Base-by-base conservation (phyloP, 75 land plant species). In the Cryptomeria japonica region DNA sequence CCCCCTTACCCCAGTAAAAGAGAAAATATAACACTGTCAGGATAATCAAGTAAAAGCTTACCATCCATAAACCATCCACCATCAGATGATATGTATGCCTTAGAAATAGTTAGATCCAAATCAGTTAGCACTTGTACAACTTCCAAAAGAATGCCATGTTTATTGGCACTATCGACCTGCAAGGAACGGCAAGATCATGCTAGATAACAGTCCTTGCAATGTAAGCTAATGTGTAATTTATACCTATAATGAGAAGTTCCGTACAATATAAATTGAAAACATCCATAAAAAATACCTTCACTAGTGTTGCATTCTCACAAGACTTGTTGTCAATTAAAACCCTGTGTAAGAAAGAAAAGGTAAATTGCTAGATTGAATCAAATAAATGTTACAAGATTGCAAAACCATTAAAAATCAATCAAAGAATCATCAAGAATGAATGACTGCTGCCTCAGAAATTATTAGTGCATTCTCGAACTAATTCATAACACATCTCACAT, bases 21-120 rank as follows among this genome's bases (percentile, higher is more conserved):
- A 44, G 46, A 44, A 44, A 44, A 44, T 44, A 4, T 44, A 44
- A 58, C 25, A 5, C 64, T 72, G 32, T 58, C 12, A 25, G 76
- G 76, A 72, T 72, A 72, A 72, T 72, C 31, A 88, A 3, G 10
- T 44, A 49, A 39, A 75, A 87, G 6, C 90, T 90, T 87, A 97
- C 99, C 99, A 88, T 97, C 99, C 99, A 97, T 97, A 83, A 97
- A 97, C 99, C 99, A 97, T 44, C 95, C 97, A 47, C 99, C 99
- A 89, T 97, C 98, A 28, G 99, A 97, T 73, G 98, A 96, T 68
- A 97, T 96, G 88, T 96, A 96, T 85, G 99, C 99, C 86, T 95
- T 92, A 22, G 88, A 89, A 44, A 97, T 95, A n/a, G 92, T 92
- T 22, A 96, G 93, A 85, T 97, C 92, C 87, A 97, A 89, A 91